Percentiles rank a stretch among this genome's conserved stretches.
Evolutionary conservation across 140 eudicot species (phyloP).

Genomic region (Oenanthe javanica): DNA sequence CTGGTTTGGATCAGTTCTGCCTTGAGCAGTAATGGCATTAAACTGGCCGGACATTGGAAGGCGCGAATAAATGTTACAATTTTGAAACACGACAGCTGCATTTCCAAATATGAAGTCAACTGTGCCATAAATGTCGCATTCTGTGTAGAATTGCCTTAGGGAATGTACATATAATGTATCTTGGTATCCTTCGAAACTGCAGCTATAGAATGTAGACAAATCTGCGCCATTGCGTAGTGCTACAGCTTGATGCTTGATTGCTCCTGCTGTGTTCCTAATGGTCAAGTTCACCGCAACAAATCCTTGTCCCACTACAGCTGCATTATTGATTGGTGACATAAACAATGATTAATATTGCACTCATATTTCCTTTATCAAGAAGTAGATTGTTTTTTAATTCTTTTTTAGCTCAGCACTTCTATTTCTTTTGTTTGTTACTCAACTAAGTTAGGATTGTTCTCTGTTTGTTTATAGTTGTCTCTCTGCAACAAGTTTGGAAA

Average conservation of each 20-base stretch:
- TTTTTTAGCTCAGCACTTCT: background rate
- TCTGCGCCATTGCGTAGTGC: constrained; percentile 56
- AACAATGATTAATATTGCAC: background rate
- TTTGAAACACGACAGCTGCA: constrained; percentile 47
- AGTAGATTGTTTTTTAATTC: background rate
- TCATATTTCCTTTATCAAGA: background rate
- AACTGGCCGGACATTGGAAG: constrained; percentile 37
- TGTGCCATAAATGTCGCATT: constrained; percentile 58
- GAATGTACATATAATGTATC: constrained; percentile 60
- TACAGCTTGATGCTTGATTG: constrained; percentile 51
- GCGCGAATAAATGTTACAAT: constrained; percentile 49
- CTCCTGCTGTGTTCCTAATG: constrained; percentile 58
- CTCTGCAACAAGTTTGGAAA: background rate
- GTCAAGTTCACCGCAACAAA: constrained; percentile 51
- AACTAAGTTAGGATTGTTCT: background rate
- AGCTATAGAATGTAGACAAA: constrained; percentile 46
- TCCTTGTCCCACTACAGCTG: constrained; percentile 49
- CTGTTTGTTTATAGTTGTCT: background rate
- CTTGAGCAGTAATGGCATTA: constrained; percentile 65
- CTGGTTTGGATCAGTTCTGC: constrained; percentile 49
- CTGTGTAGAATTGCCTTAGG: constrained; percentile 47
- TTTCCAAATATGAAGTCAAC: constrained; percentile 63
- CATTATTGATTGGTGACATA: background rate
- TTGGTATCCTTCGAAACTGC: constrained; percentile 64
- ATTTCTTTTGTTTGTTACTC: background rate